phyloP scores from a whole-genome alignment of 208 protist genomes.

The Leishmania lainsoni region DNA sequence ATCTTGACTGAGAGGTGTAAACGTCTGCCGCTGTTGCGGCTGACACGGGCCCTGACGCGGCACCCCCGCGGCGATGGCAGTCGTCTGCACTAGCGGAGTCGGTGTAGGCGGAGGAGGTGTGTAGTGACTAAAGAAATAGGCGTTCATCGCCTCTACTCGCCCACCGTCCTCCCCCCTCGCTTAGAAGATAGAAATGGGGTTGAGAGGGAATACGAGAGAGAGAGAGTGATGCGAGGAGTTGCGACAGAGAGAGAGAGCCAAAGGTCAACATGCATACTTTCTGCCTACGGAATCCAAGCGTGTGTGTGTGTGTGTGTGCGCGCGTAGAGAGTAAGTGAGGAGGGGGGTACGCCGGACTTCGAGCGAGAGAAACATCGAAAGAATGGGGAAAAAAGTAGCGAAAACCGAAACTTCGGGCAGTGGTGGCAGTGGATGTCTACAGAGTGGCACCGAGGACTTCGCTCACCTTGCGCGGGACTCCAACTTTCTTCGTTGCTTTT shows the following conservation, averaged over 20 bases:
- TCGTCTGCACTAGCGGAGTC: background rate
- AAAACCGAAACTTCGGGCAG: background rate
- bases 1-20: background rate
- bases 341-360: background rate
- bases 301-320: background rate
- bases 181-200: conserved; percentile 2
- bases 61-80: background rate
- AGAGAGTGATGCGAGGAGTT: background rate
- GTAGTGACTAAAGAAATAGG: conserved; percentile 32
- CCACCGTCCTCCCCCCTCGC: background rate
- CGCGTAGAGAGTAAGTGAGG: conserved; percentile 1
- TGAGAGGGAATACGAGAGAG: background rate
- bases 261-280: background rate
- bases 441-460: background rate
- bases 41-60: background rate
- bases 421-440: background rate
- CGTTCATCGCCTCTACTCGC: conserved; percentile 18
- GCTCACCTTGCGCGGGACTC: too few species aligned
- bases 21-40: background rate
- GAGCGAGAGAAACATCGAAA: background rate
- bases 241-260: background rate
- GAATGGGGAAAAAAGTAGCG: background rate
- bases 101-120: background rate
- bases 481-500: background rate
- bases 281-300: background rate